A percentile compares a stretch with the other conserved stretches of the same genome.
phyloP scores from a whole-genome alignment of 805 yeast genomes.

The Brettanomyces naardenensis region DNA sequence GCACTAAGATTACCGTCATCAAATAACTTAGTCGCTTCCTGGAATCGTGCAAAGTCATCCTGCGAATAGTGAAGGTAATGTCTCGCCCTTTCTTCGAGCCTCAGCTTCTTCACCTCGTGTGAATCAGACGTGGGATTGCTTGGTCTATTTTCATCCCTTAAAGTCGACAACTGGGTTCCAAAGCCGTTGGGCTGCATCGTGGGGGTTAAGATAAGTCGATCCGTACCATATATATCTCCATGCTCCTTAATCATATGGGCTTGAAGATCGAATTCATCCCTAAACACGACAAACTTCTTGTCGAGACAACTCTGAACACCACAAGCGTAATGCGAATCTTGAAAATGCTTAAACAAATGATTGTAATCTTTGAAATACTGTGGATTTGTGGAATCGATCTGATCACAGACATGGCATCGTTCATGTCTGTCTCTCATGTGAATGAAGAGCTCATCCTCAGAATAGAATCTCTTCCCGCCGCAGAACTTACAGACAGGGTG shows the following conservation, averaged over 20 bases:
- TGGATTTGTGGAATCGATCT: constrained; percentile 49
- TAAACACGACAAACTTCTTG: constrained; percentile 85
- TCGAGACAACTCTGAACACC: constrained; percentile 72
- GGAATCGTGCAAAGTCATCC: constrained; percentile 40
- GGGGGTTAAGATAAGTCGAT: constrained; percentile 30
- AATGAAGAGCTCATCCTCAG: constrained; percentile 74
- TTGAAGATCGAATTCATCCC: constrained; percentile 75
- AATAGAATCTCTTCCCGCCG: constrained; percentile 64
- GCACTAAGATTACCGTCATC: constrained; percentile 40
- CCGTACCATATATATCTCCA: constrained; percentile 27
- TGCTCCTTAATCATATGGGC: constrained; percentile 87
- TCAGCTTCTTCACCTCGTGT: constrained; percentile 40
- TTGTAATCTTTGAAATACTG: constrained; percentile 76
- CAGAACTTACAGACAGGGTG: constrained; percentile 89
- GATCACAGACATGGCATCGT: constrained; percentile 85
- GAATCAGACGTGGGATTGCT: constrained; percentile 26
- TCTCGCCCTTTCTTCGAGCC: constrained; percentile 80
- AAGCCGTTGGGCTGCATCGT: constrained; percentile 9
- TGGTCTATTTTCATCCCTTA: constrained; percentile 16
- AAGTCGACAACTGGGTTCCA: constrained; percentile 50
- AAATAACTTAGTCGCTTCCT: constrained; percentile 38
- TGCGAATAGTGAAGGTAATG: constrained; percentile 58
- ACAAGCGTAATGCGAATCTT: constrained; percentile 67
- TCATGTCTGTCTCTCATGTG: constrained; percentile 85
- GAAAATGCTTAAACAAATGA: constrained; percentile 68